These are phyloP conservation scores for Cystobasidium tubakii DNA, from an alignment of 768 basidiomycete species.

Conservation along the genomic window DNA sequence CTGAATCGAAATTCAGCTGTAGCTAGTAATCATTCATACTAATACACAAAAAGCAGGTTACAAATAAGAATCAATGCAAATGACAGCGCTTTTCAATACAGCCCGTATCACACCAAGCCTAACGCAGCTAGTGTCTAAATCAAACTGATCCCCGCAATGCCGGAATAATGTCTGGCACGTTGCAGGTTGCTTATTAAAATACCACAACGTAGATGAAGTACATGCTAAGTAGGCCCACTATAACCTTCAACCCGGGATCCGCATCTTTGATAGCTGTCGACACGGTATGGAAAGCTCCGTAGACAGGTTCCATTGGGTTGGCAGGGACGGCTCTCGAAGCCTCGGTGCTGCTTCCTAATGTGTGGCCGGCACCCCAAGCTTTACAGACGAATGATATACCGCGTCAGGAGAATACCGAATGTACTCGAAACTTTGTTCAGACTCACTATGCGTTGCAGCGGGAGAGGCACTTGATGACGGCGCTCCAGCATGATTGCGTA, in stretches of 20 bases:
- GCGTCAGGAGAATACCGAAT: no score
- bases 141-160: no score
- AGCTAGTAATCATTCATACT: no score
- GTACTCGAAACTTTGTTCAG: neutral
- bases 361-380: conserved; percentile 26
- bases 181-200: neutral
- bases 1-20: neutral
- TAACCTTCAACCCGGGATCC: neutral
- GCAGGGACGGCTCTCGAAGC: neutral
- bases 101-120: no score
- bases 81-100: no score
- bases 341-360: neutral
- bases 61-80: neutral
- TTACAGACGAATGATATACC: neutral
- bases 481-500: conserved; percentile 21
- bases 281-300: neutral
- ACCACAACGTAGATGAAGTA: neutral
- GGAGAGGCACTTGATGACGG: conserved; percentile 6
- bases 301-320: conserved; percentile 12
- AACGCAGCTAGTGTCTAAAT: no score
- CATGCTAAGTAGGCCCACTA: neutral
- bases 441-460: conserved; percentile 2
- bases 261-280: neutral
- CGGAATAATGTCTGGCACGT: no score
- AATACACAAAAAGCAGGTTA: neutral